Evolutionary conservation across 257 asterid genomes (phyloP).

Genomic region (Solanum lignicaule): DNA sequence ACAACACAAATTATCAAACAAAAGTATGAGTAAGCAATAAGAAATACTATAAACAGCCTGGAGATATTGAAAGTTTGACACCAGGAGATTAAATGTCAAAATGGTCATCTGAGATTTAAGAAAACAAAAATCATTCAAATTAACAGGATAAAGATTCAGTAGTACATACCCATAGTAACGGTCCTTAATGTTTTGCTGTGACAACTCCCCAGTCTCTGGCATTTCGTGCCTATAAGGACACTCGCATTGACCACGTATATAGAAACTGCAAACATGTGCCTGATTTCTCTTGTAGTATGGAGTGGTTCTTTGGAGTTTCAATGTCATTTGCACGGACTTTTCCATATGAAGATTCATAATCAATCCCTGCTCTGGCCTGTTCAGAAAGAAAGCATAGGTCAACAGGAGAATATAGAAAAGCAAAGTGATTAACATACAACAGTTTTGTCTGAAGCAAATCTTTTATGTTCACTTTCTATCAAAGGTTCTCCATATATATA

Average conservation of each 20-base stretch:
- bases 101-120: background rate
- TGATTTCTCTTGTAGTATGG: slow-evolving; percentile 83
- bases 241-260: slow-evolving; percentile 90
- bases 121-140: background rate
- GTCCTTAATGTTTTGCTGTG: slow-evolving; percentile 93
- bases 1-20: too few species aligned
- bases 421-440: background rate
- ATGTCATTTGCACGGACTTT: slow-evolving; percentile 78
- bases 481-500: background rate
- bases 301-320: slow-evolving; percentile 14
- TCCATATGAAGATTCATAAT: slow-evolving; percentile 88
- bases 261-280: slow-evolving; percentile 31
- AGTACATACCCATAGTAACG: slow-evolving; percentile 89
- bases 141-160: background rate
- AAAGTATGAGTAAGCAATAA: too few species aligned
- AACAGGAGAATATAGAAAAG: background rate
- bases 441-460: background rate
- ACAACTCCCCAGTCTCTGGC: slow-evolving; percentile 92
- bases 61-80: too few species aligned
- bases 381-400: background rate
- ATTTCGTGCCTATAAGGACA: slow-evolving; percentile 96
- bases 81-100: too few species aligned
- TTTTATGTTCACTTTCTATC: background rate
- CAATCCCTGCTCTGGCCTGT: slow-evolving; percentile 98
- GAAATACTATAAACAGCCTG: too few species aligned